Percentiles rank a stretch among this genome's conserved stretches.
Evolutionary conservation across 1,284 basidiomycete genomes (phyloP).

Genomic region (Leccinum huronense): DNA sequence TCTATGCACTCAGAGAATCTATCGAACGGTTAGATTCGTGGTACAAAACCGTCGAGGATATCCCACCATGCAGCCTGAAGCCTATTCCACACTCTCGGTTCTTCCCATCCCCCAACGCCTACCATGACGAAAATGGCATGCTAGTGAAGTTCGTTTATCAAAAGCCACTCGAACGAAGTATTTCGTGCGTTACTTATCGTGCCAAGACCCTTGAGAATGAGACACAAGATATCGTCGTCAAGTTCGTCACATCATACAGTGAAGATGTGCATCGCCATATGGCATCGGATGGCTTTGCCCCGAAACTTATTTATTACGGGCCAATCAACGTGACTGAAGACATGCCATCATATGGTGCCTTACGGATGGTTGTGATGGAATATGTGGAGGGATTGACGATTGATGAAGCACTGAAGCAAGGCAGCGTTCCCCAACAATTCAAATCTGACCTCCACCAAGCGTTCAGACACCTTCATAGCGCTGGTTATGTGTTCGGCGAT

Average conservation of each 20-base stretch:
- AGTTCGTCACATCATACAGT: constrained; percentile 22
- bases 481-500: constrained; percentile 21
- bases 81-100: constrained; percentile 12
- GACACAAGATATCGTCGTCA: constrained; percentile 10
- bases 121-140: fast-evolving
- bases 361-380: constrained; percentile 29
- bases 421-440: background rate
- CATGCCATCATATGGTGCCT: constrained; percentile 13
- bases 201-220: constrained; percentile 1
- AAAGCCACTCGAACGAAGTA: background rate
- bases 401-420: background rate
- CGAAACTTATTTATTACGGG: constrained; percentile 14
- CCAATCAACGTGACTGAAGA: background rate
- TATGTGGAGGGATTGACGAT: constrained; percentile 7
- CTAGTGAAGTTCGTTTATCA: constrained; percentile 11
- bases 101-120: constrained; percentile 18
- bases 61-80: fast-evolving
- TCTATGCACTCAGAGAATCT: constrained; percentile 19
- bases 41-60: constrained; percentile 9
- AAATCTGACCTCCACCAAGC: background rate
- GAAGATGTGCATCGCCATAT: constrained; percentile 9
- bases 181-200: constrained; percentile 12
- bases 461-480: constrained; percentile 9
- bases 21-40: constrained; percentile 3
- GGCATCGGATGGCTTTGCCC: constrained; percentile 9